A percentile compares a stretch with the other conserved stretches of the same genome.
Conservation (phyloP, 495 filamentous ascomycete species). For the Neurospora africana region DNA sequence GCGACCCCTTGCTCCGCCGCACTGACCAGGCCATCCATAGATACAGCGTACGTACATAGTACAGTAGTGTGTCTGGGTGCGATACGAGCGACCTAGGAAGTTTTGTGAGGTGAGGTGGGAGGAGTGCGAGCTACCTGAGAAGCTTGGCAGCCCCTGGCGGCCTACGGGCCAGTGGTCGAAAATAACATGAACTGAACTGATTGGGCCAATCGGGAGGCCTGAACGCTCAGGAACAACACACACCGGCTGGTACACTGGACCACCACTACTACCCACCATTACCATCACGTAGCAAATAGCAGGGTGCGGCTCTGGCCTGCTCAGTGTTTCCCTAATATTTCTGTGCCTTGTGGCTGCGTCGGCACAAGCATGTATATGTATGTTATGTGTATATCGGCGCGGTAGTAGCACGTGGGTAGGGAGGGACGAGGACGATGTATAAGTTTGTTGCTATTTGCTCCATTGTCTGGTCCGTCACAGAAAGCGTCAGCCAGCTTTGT, state of each 20-base stretch:
- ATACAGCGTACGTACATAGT: neutral
- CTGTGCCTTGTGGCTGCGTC: neutral
- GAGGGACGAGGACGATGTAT: neutral
- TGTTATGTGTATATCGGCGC: neutral
- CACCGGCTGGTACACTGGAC: neutral
- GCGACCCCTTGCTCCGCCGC: neutral
- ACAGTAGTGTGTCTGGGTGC: neutral
- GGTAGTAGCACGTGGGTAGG: neutral
- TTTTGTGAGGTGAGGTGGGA: neutral
- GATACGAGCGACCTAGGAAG: neutral
- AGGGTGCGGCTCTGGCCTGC: neutral
- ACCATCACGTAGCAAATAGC: neutral
- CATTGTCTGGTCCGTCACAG: neutral
- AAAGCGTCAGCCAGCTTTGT: neutral
- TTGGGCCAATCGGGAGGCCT: neutral
- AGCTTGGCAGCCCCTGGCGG: neutral
- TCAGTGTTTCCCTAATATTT: neutral
- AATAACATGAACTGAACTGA: neutral
- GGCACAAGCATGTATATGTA: neutral
- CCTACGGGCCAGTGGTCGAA: neutral
- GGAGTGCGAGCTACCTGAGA: neutral
- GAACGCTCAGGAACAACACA: neutral
- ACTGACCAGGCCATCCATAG: neutral
- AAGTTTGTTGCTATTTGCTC: neutral
- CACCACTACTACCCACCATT: neutral